Evolutionary conservation across 352 stramenopile genomes (phyloP).

Genomic region (Phytophthora quininea): DNA sequence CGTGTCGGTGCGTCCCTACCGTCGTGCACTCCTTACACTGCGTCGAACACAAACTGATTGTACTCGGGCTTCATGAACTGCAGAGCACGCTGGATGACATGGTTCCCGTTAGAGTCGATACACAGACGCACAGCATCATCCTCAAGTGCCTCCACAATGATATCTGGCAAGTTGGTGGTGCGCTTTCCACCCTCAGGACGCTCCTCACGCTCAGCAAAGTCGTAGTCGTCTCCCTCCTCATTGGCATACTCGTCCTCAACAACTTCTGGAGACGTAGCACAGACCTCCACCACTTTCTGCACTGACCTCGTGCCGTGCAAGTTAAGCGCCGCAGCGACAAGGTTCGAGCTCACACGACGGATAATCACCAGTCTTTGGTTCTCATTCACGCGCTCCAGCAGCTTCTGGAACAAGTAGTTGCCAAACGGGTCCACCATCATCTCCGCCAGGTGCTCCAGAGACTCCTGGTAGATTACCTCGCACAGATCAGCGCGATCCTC

Average conservation of each 20-base stretch:
- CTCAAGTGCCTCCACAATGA: constrained; percentile 94
- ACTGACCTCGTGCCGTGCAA: constrained; percentile 98
- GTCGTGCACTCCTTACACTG: constrained; percentile 96
- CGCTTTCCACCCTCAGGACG: constrained; percentile 23
- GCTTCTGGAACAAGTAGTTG: constrained; percentile 99
- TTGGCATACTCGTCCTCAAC: constrained; percentile 57
- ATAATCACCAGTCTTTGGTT: constrained; percentile 94
- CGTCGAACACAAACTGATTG: constrained; percentile 97
- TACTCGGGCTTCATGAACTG: constrained; percentile 94
- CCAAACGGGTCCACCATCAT: constrained; percentile 99
- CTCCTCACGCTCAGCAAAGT: constrained; percentile 23
- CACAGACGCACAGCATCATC: constrained; percentile 95
- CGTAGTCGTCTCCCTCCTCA: constrained; percentile 46
- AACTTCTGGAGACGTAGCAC: constrained; percentile 79
- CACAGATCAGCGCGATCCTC: constrained; percentile 92
- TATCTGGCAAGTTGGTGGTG: constrained; percentile 71
- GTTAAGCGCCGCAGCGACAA: constrained; percentile 97
- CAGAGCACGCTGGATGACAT: constrained; percentile 97
- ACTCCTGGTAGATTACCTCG: constrained; percentile 96
- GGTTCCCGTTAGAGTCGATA: constrained; percentile 98
- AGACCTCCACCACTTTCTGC: constrained; percentile 98
- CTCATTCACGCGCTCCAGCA: constrained; percentile 94
- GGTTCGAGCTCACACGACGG: constrained; percentile 90
- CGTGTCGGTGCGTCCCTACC: constrained; percentile 96
- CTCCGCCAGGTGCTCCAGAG: constrained; percentile 95